These are phyloP conservation scores for Monilinia laxa DNA, from an alignment of 2,329 filamentous ascomycete genomes.

Conservation along the genomic window DNA sequence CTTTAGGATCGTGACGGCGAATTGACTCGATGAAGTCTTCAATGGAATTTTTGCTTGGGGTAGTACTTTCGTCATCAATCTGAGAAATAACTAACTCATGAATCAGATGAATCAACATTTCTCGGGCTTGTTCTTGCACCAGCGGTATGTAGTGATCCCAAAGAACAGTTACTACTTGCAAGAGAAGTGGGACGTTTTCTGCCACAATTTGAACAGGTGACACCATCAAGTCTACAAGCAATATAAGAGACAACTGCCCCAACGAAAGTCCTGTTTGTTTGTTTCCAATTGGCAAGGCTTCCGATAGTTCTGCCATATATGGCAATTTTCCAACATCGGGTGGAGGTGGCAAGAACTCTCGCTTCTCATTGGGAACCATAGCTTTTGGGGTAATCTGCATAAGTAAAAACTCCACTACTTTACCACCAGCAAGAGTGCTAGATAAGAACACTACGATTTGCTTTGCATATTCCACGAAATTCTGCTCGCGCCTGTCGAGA, in stretches of 20 bases:
- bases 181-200: slow-evolving; percentile 78
- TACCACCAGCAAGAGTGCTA: slow-evolving; percentile 78
- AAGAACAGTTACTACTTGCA: slow-evolving; percentile 88
- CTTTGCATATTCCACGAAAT: slow-evolving; percentile 97
- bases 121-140: slow-evolving; percentile 92
- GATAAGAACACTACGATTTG: slow-evolving; percentile 97
- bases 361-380: slow-evolving; percentile 92
- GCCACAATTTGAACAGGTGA: slow-evolving; percentile 77
- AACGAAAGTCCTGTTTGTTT: slow-evolving; percentile 90
- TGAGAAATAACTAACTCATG: slow-evolving; percentile 86
- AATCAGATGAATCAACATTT: slow-evolving; percentile 97
- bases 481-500: slow-evolving; percentile 90
- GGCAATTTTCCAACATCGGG: slow-evolving; percentile 74
- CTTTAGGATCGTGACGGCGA: slow-evolving; percentile 76
- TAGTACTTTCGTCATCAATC: slow-evolving; percentile 68
- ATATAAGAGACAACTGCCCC: slow-evolving; percentile 87
- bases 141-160: slow-evolving; percentile 97
- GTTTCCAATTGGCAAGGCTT: slow-evolving; percentile 80
- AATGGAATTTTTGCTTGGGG: slow-evolving; percentile 66
- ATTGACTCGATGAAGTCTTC: slow-evolving; percentile 87
- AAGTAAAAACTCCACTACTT: slow-evolving; percentile 90
- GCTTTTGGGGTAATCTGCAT: slow-evolving; percentile 89
- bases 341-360: slow-evolving; percentile 65
- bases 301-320: slow-evolving; percentile 82
- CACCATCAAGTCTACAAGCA: slow-evolving; percentile 94